These are phyloP conservation scores for Malassezia obtusa DNA, from an alignment of 1,284 basidiomycete species.

Conservation along the genomic window DNA sequence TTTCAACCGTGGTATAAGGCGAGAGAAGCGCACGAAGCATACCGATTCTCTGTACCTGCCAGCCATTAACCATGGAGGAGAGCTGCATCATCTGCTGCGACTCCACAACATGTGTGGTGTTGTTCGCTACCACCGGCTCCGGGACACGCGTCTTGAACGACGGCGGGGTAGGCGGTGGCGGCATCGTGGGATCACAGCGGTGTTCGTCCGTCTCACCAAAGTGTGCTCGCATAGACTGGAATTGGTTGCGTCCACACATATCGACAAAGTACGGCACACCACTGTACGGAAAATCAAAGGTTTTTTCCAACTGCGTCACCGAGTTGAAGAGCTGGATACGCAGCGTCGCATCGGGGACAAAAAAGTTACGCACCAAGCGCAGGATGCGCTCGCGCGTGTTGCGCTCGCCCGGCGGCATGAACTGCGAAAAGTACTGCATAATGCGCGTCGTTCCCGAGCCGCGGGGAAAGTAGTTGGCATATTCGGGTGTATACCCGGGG, in stretches of 20 bases:
- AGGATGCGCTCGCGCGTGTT: background rate
- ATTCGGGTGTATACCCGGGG: background rate
- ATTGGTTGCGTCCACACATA: conserved; percentile 1
- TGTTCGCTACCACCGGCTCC: background rate
- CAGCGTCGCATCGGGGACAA: conserved; percentile 2
- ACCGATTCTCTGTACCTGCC: conserved; percentile 17
- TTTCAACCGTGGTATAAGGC: conserved; percentile 9
- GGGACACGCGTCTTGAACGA: background rate
- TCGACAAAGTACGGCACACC: conserved; percentile 11
- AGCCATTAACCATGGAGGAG: conserved; percentile 17
- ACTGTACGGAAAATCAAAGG: conserved; percentile 4
- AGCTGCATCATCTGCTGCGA: conserved; percentile 10
- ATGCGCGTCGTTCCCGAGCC: background rate
- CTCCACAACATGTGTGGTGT: conserved; percentile 18
- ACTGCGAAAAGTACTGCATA: background rate
- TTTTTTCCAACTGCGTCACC: background rate
- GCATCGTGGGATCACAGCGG: background rate
- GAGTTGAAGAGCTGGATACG: conserved; percentile 9
- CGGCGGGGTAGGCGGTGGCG: conserved; percentile 6
- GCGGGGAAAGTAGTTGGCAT: background rate
- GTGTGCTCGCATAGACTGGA: conserved; percentile 3
- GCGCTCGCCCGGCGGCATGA: background rate
- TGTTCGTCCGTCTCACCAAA: conserved; percentile 9
- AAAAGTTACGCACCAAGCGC: conserved; percentile 4
- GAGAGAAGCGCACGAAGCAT: conserved; percentile 9